Evolutionary conservation across 306 rosid genomes (phyloP).

Genomic region (Clitoria ternatea): DNA sequence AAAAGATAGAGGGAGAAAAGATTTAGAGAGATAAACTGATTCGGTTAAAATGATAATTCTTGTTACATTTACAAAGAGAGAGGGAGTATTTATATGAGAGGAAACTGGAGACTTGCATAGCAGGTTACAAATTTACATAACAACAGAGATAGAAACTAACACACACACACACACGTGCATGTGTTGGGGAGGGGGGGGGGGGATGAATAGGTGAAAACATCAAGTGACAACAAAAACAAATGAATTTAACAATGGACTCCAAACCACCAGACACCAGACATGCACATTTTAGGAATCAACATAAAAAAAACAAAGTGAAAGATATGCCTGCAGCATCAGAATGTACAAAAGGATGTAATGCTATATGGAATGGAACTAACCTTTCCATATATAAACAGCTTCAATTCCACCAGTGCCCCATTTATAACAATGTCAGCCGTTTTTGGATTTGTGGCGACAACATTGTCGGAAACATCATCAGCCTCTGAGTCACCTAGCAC

Average conservation of each 20-base stretch:
- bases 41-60: no score
- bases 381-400: constrained; percentile 84
- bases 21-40: no score
- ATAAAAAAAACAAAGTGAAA: neutral
- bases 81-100: no score
- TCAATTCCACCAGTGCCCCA: constrained; percentile 78
- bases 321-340: neutral
- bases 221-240: constrained; percentile 15
- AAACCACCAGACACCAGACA: neutral
- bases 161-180: neutral
- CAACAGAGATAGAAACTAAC: neutral
- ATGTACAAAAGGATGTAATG: no score
- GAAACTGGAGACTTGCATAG: no score
- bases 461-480: constrained; percentile 34
- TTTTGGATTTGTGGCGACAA: constrained; percentile 36
- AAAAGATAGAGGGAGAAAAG: no score
- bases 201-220: neutral
- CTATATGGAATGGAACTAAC: constrained; percentile 42
- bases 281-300: neutral
- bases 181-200: no score
- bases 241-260: neutral
- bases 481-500: constrained; percentile 46
- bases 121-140: no score
- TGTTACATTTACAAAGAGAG: no score
- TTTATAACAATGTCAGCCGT: constrained; percentile 77